Conservation (phyloP, 495 filamentous ascomycete species). For the Lindgomyces ingoldianus region DNA sequence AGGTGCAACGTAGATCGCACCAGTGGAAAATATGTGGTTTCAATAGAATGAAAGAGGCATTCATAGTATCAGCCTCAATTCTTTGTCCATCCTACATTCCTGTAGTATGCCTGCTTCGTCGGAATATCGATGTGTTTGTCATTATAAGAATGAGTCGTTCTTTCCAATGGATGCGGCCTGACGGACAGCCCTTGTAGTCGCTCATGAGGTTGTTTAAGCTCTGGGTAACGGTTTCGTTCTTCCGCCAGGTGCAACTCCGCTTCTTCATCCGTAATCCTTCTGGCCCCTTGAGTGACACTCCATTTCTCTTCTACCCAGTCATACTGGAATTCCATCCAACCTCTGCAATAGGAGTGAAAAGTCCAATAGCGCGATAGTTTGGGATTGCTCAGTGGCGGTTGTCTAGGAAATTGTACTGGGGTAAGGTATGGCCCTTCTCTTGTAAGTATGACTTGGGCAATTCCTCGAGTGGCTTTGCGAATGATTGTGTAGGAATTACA, state of each 20-base stretch:
- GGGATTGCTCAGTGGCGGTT: neutral
- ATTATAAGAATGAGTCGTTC: too few relatives aligned
- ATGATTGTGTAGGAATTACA: slow-evolving; percentile 2
- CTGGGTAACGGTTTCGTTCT: neutral
- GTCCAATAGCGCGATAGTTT: neutral
- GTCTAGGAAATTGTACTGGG: too few relatives aligned
- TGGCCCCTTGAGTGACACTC: slow-evolving; percentile 16
- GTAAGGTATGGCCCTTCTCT: neutral
- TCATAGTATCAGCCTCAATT: too few relatives aligned
- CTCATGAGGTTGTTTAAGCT: neutral
- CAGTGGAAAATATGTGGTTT: too few relatives aligned
- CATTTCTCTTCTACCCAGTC: neutral
- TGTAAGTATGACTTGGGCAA: neutral
- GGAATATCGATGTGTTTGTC: neutral
- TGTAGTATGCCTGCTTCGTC: slow-evolving; percentile 4
- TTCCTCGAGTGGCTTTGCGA: neutral
- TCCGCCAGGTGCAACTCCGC: neutral
- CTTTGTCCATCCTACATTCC: slow-evolving; percentile 8
- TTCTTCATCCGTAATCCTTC: slow-evolving; percentile 5
- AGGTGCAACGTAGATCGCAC: too few relatives aligned
- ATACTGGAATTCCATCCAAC: slow-evolving; percentile 18
- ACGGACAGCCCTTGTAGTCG: neutral
- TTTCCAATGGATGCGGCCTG: neutral
- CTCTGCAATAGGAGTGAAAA: slow-evolving; percentile 10
- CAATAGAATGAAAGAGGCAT: too few relatives aligned